Base-by-base conservation (phyloP, 2,329 filamentous ascomycete species). In the Calonectria crousiana region DNA sequence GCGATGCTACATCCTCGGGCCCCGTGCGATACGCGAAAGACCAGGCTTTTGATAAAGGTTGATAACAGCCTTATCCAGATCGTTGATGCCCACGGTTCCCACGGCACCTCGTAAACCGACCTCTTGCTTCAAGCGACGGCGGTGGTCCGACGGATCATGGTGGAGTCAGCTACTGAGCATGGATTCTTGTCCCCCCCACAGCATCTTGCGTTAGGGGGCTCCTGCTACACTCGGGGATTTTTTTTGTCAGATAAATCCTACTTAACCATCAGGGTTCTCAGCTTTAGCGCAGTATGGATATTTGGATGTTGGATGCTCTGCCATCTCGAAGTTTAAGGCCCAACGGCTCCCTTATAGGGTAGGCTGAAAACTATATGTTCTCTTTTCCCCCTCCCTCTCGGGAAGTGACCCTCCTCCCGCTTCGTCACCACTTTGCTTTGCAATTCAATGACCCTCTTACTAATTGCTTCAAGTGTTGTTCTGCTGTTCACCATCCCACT, bases 301-400 rank as follows among this genome's bases (percentile, higher is more conserved):
- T 87, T 13, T n/a, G n/a, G n/a, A n/a, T 93, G 86, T 51, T 87
- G 85, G 77, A 95, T 87, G 18, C 93, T n/a, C n/a, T n/a, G n/a
- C 93, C 75, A 0, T 85, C 83, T 6, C 86, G 73, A 38, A 95
- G 84, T 23, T 87, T 83, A 69, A 93, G 89, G 66, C 90, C 90
- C 44, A 92, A 90, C n/a, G 95, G 88, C 10, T 89, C 92, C 82
- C 95, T 95, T 84, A 95, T 92, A 52, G 94, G 93, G 82, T 95
- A 95, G 62, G 16, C 20, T 6, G 41, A 47, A 47, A 9, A 20
- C 11, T 47, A 18, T 44, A 16, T 5, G 4, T 44, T 41, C 20
- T 14, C 18, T 20, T 20, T 18, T 16, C 38, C 38, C 38, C 38
- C 20, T 20, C 41, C 41, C 41, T n/a, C 41, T 47, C 41, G 41